Evolutionary conservation across 2,329 filamentous ascomycete genomes (phyloP).

Genomic region (Aspergillus ochraceoroseus): DNA sequence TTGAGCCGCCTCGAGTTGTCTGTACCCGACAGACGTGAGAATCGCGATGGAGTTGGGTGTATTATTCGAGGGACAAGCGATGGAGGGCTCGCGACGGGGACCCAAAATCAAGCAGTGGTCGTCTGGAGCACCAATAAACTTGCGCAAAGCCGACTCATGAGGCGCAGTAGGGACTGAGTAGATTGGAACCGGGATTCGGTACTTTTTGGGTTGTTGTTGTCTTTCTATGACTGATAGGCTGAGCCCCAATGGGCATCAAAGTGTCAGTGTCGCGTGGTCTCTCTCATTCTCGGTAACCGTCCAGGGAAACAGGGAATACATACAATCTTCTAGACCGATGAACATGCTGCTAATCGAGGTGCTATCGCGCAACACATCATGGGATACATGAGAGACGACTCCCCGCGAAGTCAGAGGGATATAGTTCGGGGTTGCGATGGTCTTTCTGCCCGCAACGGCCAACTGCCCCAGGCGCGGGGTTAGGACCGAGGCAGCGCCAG

Average conservation of each 20-base stretch:
- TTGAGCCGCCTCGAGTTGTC: conserved; percentile 61
- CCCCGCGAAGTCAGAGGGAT: conserved; percentile 77
- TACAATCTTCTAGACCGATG: conserved; percentile 88
- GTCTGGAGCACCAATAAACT: conserved; percentile 68
- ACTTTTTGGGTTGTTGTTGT: conserved; percentile 36
- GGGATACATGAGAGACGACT: conserved; percentile 78
- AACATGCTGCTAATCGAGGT: conserved; percentile 66
- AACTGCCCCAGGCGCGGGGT: conserved; percentile 64
- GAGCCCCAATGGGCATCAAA: conserved; percentile 31
- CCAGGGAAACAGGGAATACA: conserved; percentile 34
- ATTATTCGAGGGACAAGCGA: conserved; percentile 64
- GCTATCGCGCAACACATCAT: conserved; percentile 68
- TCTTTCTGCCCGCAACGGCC: conserved; percentile 55
- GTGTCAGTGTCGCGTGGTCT: conserved; percentile 25
- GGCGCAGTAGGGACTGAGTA: conserved; percentile 46
- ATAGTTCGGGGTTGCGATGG: conserved; percentile 78
- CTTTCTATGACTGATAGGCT: conserved; percentile 58
- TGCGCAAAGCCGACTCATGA: conserved; percentile 59
- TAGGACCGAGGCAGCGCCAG: conserved; percentile 31
- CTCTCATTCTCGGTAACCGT: background rate
- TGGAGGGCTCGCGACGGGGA: conserved; percentile 70
- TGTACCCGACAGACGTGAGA: conserved; percentile 82
- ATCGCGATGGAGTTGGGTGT: conserved; percentile 67
- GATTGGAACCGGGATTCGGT: conserved; percentile 44
- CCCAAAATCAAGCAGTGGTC: conserved; percentile 66